Conservation (phyloP, 2,329 filamentous ascomycete species). For the Periconia sp. region DNA sequence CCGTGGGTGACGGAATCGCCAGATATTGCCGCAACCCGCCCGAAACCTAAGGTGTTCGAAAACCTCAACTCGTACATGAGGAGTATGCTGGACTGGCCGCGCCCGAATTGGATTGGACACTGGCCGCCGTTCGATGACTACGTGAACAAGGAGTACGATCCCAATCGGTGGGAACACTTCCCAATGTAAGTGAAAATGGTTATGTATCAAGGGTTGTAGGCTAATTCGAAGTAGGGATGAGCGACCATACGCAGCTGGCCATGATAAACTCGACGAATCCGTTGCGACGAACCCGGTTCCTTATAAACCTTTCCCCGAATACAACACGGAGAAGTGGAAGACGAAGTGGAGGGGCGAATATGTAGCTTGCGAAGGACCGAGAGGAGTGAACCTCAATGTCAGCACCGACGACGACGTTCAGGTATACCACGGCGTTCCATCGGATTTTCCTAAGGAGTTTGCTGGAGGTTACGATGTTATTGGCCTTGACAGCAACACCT, state of each 20-base stretch:
- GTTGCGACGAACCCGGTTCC: slow-evolving; percentile 49
- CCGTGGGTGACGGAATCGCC: slow-evolving; percentile 28
- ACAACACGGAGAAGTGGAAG: slow-evolving; percentile 66
- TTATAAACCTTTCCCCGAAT: slow-evolving; percentile 72
- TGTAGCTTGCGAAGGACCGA: slow-evolving; percentile 65
- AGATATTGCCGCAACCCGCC: background rate
- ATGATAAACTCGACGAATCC: slow-evolving; percentile 29
- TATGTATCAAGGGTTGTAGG: background rate
- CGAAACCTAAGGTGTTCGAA: background rate
- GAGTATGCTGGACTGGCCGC: slow-evolving; percentile 46
- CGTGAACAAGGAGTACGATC: slow-evolving; percentile 47
- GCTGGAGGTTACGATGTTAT: slow-evolving; percentile 43
- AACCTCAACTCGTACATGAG: slow-evolving; percentile 43
- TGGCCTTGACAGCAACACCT: slow-evolving; percentile 55
- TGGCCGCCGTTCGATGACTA: slow-evolving; percentile 51
- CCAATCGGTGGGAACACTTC: slow-evolving; percentile 53
- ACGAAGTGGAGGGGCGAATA: slow-evolving; percentile 59
- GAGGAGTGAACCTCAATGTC: slow-evolving; percentile 54
- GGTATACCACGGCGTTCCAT: slow-evolving; percentile 61
- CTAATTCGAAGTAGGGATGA: slow-evolving; percentile 34
- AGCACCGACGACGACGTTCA: slow-evolving; percentile 63
- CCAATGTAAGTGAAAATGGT: slow-evolving; percentile 28
- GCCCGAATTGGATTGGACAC: slow-evolving; percentile 42
- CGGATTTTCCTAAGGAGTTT: slow-evolving; percentile 40
- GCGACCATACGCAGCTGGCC: slow-evolving; percentile 41